Evolutionary conservation across 2,329 filamentous ascomycete genomes (phyloP).

Genomic region (Penicillium sp.): DNA sequence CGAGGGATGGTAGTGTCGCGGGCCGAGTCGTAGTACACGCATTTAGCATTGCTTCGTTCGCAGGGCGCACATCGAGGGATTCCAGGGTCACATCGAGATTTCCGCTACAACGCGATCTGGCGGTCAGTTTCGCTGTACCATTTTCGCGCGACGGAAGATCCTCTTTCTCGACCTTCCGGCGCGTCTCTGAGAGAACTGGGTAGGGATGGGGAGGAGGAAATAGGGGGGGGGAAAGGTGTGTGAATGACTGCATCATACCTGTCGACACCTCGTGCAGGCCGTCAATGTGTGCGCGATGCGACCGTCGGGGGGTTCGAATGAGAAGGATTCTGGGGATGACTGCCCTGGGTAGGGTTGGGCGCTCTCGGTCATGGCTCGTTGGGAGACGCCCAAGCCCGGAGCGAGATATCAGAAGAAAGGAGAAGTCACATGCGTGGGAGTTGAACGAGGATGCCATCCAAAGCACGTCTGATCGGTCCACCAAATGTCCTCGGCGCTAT

Average conservation of each 20-base stretch:
- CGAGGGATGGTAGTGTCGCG: conserved; percentile 85
- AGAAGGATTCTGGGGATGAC: conserved; percentile 32
- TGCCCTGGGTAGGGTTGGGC: conserved; percentile 19
- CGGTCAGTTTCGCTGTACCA: conserved; percentile 13
- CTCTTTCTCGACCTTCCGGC: neutral
- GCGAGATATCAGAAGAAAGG: conserved; percentile 9
- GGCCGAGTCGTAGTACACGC: conserved; percentile 92
- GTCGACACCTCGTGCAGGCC: conserved; percentile 55
- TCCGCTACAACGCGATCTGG: conserved; percentile 63
- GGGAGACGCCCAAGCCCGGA: conserved; percentile 15
- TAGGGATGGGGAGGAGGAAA: neutral
- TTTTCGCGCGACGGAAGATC: neutral
- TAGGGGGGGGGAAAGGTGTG: neutral
- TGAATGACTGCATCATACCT: conserved; percentile 43
- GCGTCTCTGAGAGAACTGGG: neutral
- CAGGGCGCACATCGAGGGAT: conserved; percentile 90
- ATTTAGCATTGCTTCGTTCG: conserved; percentile 85
- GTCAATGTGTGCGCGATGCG: conserved; percentile 54
- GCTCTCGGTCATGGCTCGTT: conserved; percentile 31
- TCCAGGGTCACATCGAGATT: conserved; percentile 92
- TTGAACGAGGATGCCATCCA: conserved; percentile 11
- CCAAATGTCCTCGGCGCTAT: conserved; percentile 18
- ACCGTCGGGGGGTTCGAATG: conserved; percentile 38
- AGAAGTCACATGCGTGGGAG: conserved; percentile 25
- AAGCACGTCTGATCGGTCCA: conserved; percentile 19